These are phyloP conservation scores for Glaciozyma martinii DNA, from an alignment of 768 basidiomycete genomes.

Conservation along the genomic window DNA sequence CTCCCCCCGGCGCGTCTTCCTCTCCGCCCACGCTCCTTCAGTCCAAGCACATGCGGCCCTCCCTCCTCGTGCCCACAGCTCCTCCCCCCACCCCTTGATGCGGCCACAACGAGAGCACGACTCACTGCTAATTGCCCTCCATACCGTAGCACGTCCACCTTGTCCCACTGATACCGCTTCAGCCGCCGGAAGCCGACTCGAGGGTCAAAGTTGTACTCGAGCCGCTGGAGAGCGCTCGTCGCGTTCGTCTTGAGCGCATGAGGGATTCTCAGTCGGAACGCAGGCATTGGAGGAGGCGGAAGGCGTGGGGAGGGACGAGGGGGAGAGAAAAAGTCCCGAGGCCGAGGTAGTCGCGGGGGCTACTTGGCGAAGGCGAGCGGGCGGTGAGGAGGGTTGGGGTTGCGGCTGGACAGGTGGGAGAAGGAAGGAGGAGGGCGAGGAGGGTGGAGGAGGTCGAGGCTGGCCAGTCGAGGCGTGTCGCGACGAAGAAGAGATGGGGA, in stretches of 20 bases:
- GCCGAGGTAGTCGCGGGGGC: too few species aligned
- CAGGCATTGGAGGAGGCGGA: background rate
- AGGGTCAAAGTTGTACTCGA: slow-evolving; percentile 33
- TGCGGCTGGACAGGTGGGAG: too few species aligned
- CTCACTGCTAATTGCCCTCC: background rate
- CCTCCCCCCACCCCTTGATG: background rate
- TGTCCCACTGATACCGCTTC: slow-evolving; percentile 22
- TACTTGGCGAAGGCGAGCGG: too few species aligned
- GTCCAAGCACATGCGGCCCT: background rate
- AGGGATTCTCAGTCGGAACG: background rate
- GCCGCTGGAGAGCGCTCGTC: slow-evolving; percentile 24
- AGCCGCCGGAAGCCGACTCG: slow-evolving; percentile 19
- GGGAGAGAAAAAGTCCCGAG: background rate
- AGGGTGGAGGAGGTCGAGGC: too few species aligned
- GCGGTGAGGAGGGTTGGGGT: too few species aligned
- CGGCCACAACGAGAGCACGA: background rate
- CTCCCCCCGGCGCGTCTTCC: background rate
- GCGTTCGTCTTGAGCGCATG: background rate
- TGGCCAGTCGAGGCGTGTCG: too few species aligned
- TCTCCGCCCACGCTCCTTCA: background rate
- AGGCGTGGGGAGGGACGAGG: too few species aligned
- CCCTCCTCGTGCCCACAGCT: background rate
- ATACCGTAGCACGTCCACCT: background rate
- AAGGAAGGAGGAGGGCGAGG: too few species aligned
- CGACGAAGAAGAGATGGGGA: too few species aligned